Percentiles rank a stretch among this genome's conserved stretches.
These are phyloP conservation scores for Nematodospora anomalae DNA, from an alignment of 1,139 yeast species.

Conservation along the genomic window DNA sequence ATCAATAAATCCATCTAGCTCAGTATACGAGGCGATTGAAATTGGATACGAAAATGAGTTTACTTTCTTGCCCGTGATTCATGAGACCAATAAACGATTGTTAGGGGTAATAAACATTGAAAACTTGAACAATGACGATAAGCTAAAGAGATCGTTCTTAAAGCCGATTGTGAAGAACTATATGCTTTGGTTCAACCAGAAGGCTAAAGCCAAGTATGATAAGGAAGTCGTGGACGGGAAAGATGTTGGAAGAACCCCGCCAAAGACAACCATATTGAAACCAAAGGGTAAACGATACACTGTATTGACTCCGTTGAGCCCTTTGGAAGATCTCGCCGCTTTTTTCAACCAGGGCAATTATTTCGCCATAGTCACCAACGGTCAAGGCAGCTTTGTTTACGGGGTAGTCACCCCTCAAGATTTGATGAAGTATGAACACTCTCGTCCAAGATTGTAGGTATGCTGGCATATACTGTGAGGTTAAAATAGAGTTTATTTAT, in stretches of 20 bases:
- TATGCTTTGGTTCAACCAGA: slow-evolving; percentile 48
- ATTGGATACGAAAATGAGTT: slow-evolving; percentile 58
- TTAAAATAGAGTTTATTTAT: slow-evolving; percentile 2
- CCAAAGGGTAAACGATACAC: slow-evolving; percentile 36
- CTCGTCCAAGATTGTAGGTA: slow-evolving; percentile 47
- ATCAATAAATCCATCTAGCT: slow-evolving; percentile 53
- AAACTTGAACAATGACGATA: slow-evolving; percentile 30
- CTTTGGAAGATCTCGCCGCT: slow-evolving; percentile 54
- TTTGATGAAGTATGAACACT: slow-evolving; percentile 50
- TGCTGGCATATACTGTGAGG: neutral
- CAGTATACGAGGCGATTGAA: slow-evolving; percentile 47
- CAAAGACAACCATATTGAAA: slow-evolving; percentile 30
- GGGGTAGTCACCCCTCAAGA: slow-evolving; percentile 71
- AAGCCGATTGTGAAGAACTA: slow-evolving; percentile 36
- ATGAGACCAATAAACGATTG: slow-evolving; percentile 47
- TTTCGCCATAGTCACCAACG: slow-evolving; percentile 61
- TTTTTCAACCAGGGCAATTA: slow-evolving; percentile 54
- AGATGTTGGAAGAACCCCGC: slow-evolving; percentile 13
- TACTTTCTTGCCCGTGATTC: slow-evolving; percentile 58
- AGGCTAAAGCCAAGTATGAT: slow-evolving; percentile 33
- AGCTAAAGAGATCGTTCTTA: slow-evolving; percentile 24
- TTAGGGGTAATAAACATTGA: slow-evolving; percentile 60
- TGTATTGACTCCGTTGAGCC: slow-evolving; percentile 56
- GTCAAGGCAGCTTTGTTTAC: slow-evolving; percentile 53
- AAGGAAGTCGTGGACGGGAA: slow-evolving; percentile 16